These are phyloP conservation scores for Cephaloascus albidus DNA, from an alignment of 805 yeast species.

Conservation along the genomic window DNA sequence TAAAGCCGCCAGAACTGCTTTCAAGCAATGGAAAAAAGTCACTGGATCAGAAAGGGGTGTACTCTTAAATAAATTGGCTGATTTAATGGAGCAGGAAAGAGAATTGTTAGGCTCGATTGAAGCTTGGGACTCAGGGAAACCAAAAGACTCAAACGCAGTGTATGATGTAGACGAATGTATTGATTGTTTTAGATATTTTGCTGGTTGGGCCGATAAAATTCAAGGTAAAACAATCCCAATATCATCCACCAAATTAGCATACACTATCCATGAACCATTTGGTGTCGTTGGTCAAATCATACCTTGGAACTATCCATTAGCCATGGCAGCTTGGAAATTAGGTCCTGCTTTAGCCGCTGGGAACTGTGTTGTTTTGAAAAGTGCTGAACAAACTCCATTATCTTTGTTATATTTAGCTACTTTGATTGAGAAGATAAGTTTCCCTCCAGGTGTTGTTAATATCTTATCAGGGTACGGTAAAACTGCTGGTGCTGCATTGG, in stretches of 20 bases:
- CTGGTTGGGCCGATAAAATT: slow-evolving; percentile 39
- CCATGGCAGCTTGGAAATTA: slow-evolving; percentile 74
- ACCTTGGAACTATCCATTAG: slow-evolving; percentile 38
- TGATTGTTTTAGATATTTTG: slow-evolving; percentile 26
- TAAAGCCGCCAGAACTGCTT: slow-evolving; percentile 25
- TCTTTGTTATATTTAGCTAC: slow-evolving; percentile 54
- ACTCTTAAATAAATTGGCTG: slow-evolving; percentile 26
- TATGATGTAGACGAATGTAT: slow-evolving; percentile 27
- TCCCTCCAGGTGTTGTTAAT: slow-evolving; percentile 72
- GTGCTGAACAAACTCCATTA: slow-evolving; percentile 71
- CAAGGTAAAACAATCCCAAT: slow-evolving; percentile 17
- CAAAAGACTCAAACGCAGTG: slow-evolving; percentile 24
- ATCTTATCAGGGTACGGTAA: slow-evolving; percentile 63
- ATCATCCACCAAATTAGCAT: slow-evolving; percentile 28
- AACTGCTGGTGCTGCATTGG: slow-evolving; percentile 60
- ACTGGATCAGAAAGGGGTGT: slow-evolving; percentile 27
- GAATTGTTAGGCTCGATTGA: slow-evolving; percentile 27
- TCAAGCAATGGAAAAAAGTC: slow-evolving; percentile 27
- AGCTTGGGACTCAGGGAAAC: slow-evolving; percentile 39
- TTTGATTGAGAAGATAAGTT: slow-evolving; percentile 53
- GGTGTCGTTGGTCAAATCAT: slow-evolving; percentile 38
- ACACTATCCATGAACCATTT: slow-evolving; percentile 35
- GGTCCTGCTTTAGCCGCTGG: slow-evolving; percentile 82
- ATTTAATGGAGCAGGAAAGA: slow-evolving; percentile 19
- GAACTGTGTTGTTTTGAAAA: slow-evolving; percentile 60